These are phyloP conservation scores for Pseudocercospora ulei DNA, from an alignment of 2,329 filamentous ascomycete genomes.

Conservation along the genomic window DNA sequence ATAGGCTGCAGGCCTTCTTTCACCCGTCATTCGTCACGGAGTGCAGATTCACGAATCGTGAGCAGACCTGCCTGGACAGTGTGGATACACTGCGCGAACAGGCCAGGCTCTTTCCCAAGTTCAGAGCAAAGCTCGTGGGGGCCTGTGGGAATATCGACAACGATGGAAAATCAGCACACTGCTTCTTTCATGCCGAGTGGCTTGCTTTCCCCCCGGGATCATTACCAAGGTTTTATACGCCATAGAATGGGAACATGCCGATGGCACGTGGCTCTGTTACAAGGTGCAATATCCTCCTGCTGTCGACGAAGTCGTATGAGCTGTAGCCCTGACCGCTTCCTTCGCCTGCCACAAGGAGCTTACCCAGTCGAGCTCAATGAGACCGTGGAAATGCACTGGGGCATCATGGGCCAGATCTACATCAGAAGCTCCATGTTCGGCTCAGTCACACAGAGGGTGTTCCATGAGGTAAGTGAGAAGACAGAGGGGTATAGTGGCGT, in stretches of 20 bases:
- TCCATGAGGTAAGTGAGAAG: constrained; percentile 34
- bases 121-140: constrained; percentile 5
- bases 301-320: constrained; percentile 11
- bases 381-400: constrained; percentile 34
- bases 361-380: constrained; percentile 41
- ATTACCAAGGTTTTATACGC: constrained; percentile 6
- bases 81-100: constrained; percentile 10
- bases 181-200: constrained; percentile 13
- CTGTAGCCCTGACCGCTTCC: background rate
- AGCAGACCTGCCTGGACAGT: constrained; percentile 9
- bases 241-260: constrained; percentile 8
- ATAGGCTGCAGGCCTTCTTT: constrained; percentile 6
- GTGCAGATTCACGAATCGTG: constrained; percentile 9
- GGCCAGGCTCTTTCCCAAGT: constrained; percentile 7
- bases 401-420: constrained; percentile 38
- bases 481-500: constrained; percentile 36
- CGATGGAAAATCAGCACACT: constrained; percentile 2
- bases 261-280: constrained; percentile 14
- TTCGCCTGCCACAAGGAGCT: constrained; percentile 24
- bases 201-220: constrained; percentile 7
- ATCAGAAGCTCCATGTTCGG: constrained; percentile 37
- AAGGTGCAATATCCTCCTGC: constrained; percentile 5
- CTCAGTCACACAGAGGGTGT: constrained; percentile 39
- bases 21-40: constrained; percentile 21
- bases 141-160: constrained; percentile 10